Base-by-base conservation (phyloP, 2,329 filamentous ascomycete species). In the Geosmithia morbida region DNA sequence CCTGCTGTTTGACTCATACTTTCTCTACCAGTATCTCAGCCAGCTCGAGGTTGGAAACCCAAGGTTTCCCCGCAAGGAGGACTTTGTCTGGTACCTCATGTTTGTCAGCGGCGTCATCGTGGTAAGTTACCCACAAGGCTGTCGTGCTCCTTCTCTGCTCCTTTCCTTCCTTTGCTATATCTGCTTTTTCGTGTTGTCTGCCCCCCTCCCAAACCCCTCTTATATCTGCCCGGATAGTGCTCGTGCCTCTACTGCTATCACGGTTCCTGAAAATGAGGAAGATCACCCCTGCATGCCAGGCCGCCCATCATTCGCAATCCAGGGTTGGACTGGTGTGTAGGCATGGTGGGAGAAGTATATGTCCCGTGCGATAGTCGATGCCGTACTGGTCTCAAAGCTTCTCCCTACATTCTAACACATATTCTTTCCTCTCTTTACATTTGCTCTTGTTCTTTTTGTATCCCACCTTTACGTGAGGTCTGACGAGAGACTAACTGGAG, bases 201-300 rank as follows among this genome's bases (percentile, higher is more conserved):
- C 42, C 41, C 46, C 45, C 50, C 43, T 20, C 42, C 26, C 14
- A 49, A 29, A 62, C 68, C 48, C 66, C 74, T 76, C 73, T 70
- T 70, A 72, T 80, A 85, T 85, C 83, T 87, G 83, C 83, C 82
- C 83, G 83, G 75, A 78, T 82, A 85, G 82, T 72, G 71, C 60
- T 59, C 52, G 33, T 65, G 67, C 74, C 67, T 64, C 64, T 59
- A 75, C 82, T 78, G 71, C 81, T 85, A 81, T 82, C 74, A 71
- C 82, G 83, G 82, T 87, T 87, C 83, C 83, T 87, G 81, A 70
- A 85, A 80, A 67, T 71, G 83, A 87, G 83, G 83, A 74, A 87
- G 81, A 87, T 77, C 70, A 77, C 79, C 82, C 81, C 75, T 78
- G 71, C 75, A 74, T 71, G 71, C 72, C 62, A 56, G 59, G 56